Percentiles rank a stretch among this genome's conserved stretches.
Evolutionary conservation across 1,139 yeast species (phyloP).

Genomic region (Candida anutae): DNA sequence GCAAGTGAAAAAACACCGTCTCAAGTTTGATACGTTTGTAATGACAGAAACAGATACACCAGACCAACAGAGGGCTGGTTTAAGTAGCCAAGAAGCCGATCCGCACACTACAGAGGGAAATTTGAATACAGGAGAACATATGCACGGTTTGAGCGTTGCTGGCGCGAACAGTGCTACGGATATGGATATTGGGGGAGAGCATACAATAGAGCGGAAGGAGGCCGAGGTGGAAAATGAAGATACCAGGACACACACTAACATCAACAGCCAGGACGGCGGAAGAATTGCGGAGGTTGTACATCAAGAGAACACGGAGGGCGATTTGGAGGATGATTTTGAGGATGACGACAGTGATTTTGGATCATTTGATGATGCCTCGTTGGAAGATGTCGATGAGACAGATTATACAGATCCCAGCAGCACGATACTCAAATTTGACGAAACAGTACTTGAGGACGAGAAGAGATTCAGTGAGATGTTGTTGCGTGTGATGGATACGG

Average conservation of each 20-base stretch:
- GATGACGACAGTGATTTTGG: slow-evolving; percentile 14
- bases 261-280: no score
- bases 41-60: no score
- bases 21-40: no score
- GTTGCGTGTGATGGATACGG: slow-evolving; percentile 12
- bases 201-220: no score
- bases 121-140: background rate
- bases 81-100: no score
- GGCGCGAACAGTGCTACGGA: no score
- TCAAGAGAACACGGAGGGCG: background rate
- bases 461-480: slow-evolving; percentile 10
- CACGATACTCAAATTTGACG: background rate
- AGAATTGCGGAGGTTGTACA: background rate
- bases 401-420: background rate
- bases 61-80: no score
- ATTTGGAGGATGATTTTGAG: slow-evolving; percentile 1
- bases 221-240: no score
- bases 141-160: no score
- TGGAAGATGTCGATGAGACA: slow-evolving; percentile 15
- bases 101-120: background rate
- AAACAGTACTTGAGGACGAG: slow-evolving; percentile 8
- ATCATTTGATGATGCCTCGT: slow-evolving; percentile 35
- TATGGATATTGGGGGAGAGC: no score
- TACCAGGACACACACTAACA: slow-evolving; percentile 1
- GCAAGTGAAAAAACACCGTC: no score